Conservation (phyloP, 2,329 filamentous ascomycete species). For the Paecilomyces niveus region DNA sequence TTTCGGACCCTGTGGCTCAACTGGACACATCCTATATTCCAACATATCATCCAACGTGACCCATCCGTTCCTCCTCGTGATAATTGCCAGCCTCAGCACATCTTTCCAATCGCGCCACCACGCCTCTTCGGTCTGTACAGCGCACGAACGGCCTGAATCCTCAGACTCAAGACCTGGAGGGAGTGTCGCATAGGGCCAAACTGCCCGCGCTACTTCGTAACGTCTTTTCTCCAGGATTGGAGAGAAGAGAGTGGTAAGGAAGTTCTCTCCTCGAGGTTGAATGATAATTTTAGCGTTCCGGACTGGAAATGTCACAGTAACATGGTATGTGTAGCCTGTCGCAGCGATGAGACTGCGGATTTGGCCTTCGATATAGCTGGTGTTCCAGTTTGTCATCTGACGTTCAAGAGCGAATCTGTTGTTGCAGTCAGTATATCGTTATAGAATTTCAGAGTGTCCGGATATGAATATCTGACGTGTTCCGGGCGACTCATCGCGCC, state of each 20-base stretch:
- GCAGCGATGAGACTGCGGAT: constrained; percentile 18
- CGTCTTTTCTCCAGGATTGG: constrained; percentile 16
- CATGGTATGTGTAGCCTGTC: constrained; percentile 16
- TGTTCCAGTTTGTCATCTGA: constrained; percentile 9
- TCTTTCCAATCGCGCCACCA: constrained; percentile 21
- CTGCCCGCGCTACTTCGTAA: constrained; percentile 15
- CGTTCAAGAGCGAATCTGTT: constrained; percentile 6
- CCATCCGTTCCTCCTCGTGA: constrained; percentile 8
- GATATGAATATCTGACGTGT: neutral
- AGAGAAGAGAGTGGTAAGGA: constrained; percentile 14
- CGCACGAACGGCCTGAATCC: constrained; percentile 6
- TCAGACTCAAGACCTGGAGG: constrained; percentile 1
- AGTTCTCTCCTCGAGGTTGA: constrained; percentile 8
- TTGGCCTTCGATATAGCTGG: constrained; percentile 15
- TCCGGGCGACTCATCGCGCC: too few relatives aligned
- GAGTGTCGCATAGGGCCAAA: constrained; percentile 14
- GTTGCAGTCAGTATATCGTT: too few relatives aligned
- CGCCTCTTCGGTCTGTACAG: constrained; percentile 11
- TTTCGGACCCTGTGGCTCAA: neutral
- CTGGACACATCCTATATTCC: constrained; percentile 7
- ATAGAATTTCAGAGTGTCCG: neutral
- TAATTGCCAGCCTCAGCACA: constrained; percentile 5
- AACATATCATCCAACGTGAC: constrained; percentile 9
- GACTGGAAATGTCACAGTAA: constrained; percentile 16
- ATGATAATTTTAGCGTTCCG: constrained; percentile 14